phyloP scores from a whole-genome alignment of 1,284 basidiomycete genomes.

The Erythrobasidium hasegawianum region DNA sequence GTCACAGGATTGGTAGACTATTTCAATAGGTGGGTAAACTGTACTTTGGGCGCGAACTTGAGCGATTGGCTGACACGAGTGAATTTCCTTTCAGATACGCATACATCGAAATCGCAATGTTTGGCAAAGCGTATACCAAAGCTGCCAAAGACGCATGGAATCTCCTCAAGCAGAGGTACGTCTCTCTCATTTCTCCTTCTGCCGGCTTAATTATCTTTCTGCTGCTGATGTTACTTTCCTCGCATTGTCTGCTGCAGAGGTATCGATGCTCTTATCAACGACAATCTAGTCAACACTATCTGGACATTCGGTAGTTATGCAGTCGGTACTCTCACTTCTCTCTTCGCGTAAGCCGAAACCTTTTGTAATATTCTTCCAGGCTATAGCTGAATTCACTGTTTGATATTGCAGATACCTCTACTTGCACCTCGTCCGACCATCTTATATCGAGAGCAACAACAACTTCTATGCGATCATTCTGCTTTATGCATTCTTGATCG shows the following conservation, averaged over 20 bases:
- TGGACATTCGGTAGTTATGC: constrained; percentile 45
- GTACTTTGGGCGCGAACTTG: constrained; percentile 46
- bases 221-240: too few species aligned
- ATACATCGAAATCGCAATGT: constrained; percentile 74
- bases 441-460: constrained; percentile 41
- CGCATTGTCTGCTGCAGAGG: constrained; percentile 58
- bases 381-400: too few species aligned
- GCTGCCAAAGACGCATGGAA: constrained; percentile 90
- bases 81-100: constrained; percentile 44
- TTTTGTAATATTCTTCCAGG: too few species aligned
- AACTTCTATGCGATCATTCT: constrained; percentile 5
- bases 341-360: constrained; percentile 30
- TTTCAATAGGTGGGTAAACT: constrained; percentile 62
- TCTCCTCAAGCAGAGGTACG: constrained; percentile 64
- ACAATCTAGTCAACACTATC: constrained; percentile 69
- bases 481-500: constrained; percentile 46
- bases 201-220: too few species aligned
- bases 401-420: constrained; percentile 67
- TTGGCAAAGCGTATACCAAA: constrained; percentile 70
- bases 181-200: too few species aligned
- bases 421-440: constrained; percentile 52
- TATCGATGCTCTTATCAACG: constrained; percentile 79
- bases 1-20: constrained; percentile 68
- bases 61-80: too few species aligned
- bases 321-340: constrained; percentile 13